A percentile compares a stretch with the other conserved stretches of the same genome.
Evolutionary conservation across 2,329 filamentous ascomycete species (phyloP).

Genomic region (Scleromitrula shiraiana): DNA sequence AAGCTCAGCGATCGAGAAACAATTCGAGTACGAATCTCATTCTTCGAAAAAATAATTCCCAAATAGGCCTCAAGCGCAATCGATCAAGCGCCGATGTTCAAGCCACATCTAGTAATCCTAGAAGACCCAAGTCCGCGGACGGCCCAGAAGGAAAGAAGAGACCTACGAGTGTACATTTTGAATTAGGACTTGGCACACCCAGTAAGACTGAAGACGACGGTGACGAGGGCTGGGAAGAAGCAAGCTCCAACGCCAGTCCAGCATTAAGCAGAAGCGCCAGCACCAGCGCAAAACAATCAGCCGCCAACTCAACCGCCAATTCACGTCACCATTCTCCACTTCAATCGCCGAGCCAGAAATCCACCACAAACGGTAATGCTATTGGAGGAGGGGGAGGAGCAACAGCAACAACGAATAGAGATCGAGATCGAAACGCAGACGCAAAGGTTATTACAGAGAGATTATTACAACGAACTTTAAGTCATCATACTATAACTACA

Average conservation of each 20-base stretch:
- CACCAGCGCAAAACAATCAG: slow-evolving; percentile 27
- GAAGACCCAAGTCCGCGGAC: slow-evolving; percentile 41
- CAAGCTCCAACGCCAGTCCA: slow-evolving; percentile 54
- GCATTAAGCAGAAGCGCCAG: slow-evolving; percentile 42
- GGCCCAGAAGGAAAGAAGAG: slow-evolving; percentile 23
- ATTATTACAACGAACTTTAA: slow-evolving; percentile 55
- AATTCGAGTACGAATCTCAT: slow-evolving; percentile 30
- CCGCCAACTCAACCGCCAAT: slow-evolving; percentile 32
- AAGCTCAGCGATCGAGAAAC: slow-evolving; percentile 19
- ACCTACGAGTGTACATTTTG: slow-evolving; percentile 52
- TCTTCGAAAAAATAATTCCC: slow-evolving; percentile 42
- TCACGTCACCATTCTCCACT: slow-evolving; percentile 25
- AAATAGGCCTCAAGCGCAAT: slow-evolving; percentile 51
- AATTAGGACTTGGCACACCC: slow-evolving; percentile 38
- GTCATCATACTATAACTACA: slow-evolving; percentile 46
- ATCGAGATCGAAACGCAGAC: slow-evolving; percentile 35
- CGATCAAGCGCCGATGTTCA: slow-evolving; percentile 48
- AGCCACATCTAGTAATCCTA: slow-evolving; percentile 22
- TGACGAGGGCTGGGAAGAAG: slow-evolving; percentile 60
- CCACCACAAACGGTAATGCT: slow-evolving; percentile 15
- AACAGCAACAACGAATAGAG: background rate
- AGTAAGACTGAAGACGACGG: slow-evolving; percentile 21
- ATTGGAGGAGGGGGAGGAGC: slow-evolving; percentile 10
- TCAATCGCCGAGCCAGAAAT: slow-evolving; percentile 15
- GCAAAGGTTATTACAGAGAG: slow-evolving; percentile 61